A percentile compares a stretch with the other conserved stretches of the same genome.
Conservation (phyloP, 139 green algal species). For the Edaphochlamys debaryana region DNA sequence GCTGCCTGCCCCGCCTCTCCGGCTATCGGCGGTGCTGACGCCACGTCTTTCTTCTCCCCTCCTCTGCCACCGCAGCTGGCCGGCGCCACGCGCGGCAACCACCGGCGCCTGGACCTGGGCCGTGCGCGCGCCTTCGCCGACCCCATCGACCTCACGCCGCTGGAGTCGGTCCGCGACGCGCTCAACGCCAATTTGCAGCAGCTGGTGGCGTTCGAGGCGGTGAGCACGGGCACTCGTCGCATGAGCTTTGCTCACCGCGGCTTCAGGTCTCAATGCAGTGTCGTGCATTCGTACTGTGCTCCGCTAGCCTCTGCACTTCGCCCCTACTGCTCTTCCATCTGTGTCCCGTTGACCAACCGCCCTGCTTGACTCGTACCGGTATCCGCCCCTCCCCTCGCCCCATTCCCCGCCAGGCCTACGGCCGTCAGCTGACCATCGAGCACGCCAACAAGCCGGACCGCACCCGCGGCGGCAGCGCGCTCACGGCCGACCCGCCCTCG, state of each 20-base stretch:
- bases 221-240: no score
- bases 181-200: conserved; percentile 35
- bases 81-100: conserved; percentile 34
- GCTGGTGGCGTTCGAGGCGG: conserved; percentile 32
- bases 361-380: no score
- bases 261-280: no score
- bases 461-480: background rate
- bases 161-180: conserved; percentile 25
- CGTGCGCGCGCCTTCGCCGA: conserved; percentile 43
- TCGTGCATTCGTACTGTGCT: no score
- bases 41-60: no score
- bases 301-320: no score
- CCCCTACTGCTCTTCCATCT: no score
- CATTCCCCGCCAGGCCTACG: conserved; percentile 34
- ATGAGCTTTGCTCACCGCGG: no score
- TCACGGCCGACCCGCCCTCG: conserved; percentile 26
- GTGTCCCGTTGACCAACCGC: no score
- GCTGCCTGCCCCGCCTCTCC: no score
- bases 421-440: conserved; percentile 17
- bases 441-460: background rate
- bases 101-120: conserved; percentile 50
- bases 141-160: conserved; percentile 39
- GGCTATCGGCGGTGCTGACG: no score
- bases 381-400: no score
- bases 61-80: conserved; percentile 11